Conservation (phyloP, 495 filamentous ascomycete genomes). For the Aspergillus carlsbadensis region DNA sequence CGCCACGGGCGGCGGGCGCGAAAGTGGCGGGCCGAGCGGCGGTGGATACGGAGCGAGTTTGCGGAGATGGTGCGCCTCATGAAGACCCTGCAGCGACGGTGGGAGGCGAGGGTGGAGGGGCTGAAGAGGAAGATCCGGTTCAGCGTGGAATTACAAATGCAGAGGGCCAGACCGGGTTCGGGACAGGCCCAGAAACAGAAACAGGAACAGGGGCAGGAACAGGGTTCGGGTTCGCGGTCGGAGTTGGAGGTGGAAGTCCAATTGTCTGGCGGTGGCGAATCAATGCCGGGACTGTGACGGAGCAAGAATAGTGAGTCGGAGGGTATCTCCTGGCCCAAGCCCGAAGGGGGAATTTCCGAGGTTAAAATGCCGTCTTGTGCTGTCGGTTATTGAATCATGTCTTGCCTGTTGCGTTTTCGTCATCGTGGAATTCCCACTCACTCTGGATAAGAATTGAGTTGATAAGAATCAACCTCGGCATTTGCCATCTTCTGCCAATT, state of each 20-base stretch:
- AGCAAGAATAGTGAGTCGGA: too few species aligned
- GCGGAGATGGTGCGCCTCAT: conserved; percentile 5
- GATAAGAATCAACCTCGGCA: conserved; percentile 33
- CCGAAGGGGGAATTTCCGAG: conserved; percentile 17
- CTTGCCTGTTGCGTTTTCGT: not conserved
- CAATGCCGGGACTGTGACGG: not conserved
- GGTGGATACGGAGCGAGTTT: conserved; percentile 18
- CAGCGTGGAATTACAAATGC: not conserved
- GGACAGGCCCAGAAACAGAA: too few species aligned
- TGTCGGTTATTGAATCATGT: not conserved
- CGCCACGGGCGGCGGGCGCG: conserved; percentile 8
- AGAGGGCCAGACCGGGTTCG: not conserved
- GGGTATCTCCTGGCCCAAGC: too few species aligned
- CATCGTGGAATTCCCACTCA: too few species aligned
- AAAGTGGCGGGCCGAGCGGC: conserved; percentile 14
- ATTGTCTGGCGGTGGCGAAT: not conserved
- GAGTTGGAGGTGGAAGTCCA: too few species aligned
- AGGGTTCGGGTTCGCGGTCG: too few species aligned
- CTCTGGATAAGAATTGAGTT: too few species aligned
- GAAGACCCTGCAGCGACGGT: conserved; percentile 14
- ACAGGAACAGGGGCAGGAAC: too few species aligned
- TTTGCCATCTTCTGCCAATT: conserved; percentile 17
- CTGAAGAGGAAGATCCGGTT: not conserved
- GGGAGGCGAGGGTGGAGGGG: conserved; percentile 6
- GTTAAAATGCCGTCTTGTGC: conserved; percentile 4